These are phyloP conservation scores for Starmerella floricola DNA, from an alignment of 805 yeast genomes.

Conservation along the genomic window DNA sequence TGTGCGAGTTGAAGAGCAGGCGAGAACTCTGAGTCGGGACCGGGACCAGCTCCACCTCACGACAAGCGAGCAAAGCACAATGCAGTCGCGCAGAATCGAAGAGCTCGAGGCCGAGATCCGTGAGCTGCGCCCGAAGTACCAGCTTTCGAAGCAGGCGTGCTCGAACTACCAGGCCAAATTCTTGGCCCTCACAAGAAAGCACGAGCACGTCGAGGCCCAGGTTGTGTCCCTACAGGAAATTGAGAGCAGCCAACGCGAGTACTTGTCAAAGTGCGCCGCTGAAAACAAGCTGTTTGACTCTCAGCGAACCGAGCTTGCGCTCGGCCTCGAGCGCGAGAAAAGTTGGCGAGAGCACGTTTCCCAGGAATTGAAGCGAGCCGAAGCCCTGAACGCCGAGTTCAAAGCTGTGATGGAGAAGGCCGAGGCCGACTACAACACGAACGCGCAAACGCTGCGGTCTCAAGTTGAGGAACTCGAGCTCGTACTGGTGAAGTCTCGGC, in stretches of 20 bases:
- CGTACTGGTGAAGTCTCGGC: no score
- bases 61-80: background rate
- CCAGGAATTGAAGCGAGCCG: background rate
- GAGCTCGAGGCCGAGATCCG: background rate
- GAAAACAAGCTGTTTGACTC: background rate
- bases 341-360: background rate
- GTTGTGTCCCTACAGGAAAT: background rate
- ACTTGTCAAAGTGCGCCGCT: background rate
- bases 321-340: slow-evolving; percentile 1
- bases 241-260: background rate
- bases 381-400: background rate
- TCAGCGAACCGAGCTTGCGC: background rate
- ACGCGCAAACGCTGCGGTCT: no score
- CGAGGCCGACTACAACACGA: no score
- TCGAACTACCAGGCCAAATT: background rate
- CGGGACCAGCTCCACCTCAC: background rate
- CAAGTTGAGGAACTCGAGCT: no score
- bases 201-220: background rate
- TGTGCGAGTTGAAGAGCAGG: no score
- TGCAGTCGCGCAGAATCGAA: background rate
- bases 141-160: background rate
- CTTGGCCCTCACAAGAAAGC: background rate
- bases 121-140: background rate
- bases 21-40: no score
- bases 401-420: background rate